These are phyloP conservation scores for Ceratobasidium sp. DNA, from an alignment of 1,284 basidiomycete species.

Conservation along the genomic window DNA sequence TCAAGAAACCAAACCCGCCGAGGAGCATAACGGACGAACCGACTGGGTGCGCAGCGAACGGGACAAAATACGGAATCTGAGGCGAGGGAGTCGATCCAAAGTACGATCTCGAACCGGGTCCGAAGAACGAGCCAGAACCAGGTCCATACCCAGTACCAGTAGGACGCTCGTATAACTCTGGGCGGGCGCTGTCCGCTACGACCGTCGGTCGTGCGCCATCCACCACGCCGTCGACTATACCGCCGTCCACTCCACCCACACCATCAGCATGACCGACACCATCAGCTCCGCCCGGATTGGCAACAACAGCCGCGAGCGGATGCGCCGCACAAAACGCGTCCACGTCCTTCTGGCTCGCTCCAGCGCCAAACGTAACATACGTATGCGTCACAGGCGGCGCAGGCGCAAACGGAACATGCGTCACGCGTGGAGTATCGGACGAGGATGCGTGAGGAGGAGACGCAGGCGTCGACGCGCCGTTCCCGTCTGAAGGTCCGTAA, in stretches of 20 bases:
- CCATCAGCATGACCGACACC: no score
- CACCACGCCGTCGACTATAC: neutral
- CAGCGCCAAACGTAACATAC: slow-evolving; percentile 86
- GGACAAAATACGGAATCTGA: slow-evolving; percentile 85
- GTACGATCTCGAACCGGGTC: slow-evolving; percentile 5
- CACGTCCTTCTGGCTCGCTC: slow-evolving; percentile 84
- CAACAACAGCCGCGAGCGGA: slow-evolving; percentile 72
- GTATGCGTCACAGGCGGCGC: slow-evolving; percentile 72
- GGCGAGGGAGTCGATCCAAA: slow-evolving; percentile 56
- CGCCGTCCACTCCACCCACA: neutral
- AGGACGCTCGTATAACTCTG: slow-evolving; percentile 25
- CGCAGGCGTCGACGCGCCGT: slow-evolving; percentile 9
- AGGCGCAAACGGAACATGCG: slow-evolving; percentile 34
- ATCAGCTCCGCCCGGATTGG: slow-evolving; percentile 58
- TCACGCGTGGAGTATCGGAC: slow-evolving; percentile 10
- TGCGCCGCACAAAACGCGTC: slow-evolving; percentile 80
- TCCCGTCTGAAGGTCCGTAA: slow-evolving; percentile 18
- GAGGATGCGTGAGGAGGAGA: neutral
- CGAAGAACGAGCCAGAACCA: slow-evolving; percentile 33
- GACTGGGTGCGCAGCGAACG: slow-evolving; percentile 69
- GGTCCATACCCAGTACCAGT: neutral
- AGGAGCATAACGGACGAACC: slow-evolving; percentile 84
- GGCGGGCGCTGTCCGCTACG: slow-evolving; percentile 30
- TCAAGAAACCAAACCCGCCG: slow-evolving; percentile 91
- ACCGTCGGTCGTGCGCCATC: neutral